A percentile compares a stretch with the other conserved stretches of the same genome.
These are phyloP conservation scores for Backusella circina DNA, from an alignment of 192 early-diverging fungal genomes.

Conservation along the genomic window DNA sequence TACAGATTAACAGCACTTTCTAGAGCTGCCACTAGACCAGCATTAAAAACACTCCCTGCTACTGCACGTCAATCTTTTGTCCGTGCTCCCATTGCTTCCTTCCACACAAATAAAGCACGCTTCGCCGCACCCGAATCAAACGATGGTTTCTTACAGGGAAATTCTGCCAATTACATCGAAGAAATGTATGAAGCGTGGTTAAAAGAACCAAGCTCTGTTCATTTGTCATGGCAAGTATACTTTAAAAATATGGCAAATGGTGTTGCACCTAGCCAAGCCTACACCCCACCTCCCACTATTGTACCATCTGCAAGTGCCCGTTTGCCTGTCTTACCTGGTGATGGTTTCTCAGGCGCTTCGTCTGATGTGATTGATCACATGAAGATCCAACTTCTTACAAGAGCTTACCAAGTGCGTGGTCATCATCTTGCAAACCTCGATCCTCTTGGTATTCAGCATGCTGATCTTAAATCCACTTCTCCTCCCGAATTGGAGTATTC, in stretches of 20 bases:
- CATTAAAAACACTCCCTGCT: constrained; percentile 7
- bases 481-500: constrained; percentile 81
- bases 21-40: constrained; percentile 10
- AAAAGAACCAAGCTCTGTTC: constrained; percentile 85
- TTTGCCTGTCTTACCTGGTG: constrained; percentile 46
- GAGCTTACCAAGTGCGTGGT: constrained; percentile 95
- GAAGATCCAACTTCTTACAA: constrained; percentile 95
- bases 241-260: constrained; percentile 79
- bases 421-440: constrained; percentile 96
- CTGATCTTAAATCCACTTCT: constrained; percentile 48
- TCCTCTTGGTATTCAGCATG: constrained; percentile 80
- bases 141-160: constrained; percentile 85
- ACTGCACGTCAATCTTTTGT: constrained; percentile 11
- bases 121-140: constrained; percentile 54
- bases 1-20: constrained; percentile 30
- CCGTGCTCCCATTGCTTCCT: constrained; percentile 22
- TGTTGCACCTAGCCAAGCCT: constrained; percentile 60
- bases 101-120: constrained; percentile 25
- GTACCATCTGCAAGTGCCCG: constrained; percentile 62
- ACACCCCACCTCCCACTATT: constrained; percentile 78
- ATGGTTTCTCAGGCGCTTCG: constrained; percentile 38
- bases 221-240: constrained; percentile 96
- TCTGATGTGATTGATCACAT: constrained; percentile 90
- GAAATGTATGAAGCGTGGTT: constrained; percentile 96
- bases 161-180: constrained; percentile 79